Base-by-base conservation (phyloP, 768 basidiomycete genomes). In the Tricholoma terreum region DNA sequence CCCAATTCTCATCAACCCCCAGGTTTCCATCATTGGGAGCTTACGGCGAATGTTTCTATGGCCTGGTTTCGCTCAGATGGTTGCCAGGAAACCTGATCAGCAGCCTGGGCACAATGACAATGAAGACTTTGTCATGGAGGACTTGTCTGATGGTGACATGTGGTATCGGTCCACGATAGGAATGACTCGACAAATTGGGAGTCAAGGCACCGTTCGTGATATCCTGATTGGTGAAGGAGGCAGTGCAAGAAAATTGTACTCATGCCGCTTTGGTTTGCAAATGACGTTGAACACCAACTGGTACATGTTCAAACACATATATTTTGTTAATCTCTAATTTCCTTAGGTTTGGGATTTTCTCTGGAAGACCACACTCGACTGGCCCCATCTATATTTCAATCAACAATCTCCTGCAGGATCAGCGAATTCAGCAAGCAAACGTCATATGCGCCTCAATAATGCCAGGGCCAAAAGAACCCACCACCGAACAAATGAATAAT, bases 401-500 rank as follows among this genome's bases (percentile, higher is more conserved):
- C 58, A 62, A 64, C 17, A 55, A 71, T 53, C 56, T 71, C 0
- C 64, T 59, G 7, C 50, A 61, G 1, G 58, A 62, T 4, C 45
- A 64, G 9, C 58, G 55, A 0, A 67, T 55, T 54, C 64, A 68
- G 8, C 59, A 59, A 14, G 19, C 55, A 19, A 69, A 71, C 36
- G 58, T 67, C 2, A 60, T 67, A 4, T 66, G 62, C 31, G 24
- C 52, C 0, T 48, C 48, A 15, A 63, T 68, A 2, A 65, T 64
- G 56, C 69, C 67, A 9, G 70, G 71, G 1, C 71, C 66, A n/a
- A n/a, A n/a, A n/a, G n/a, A n/a, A n/a, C n/a, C n/a, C n/a, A n/a
- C n/a, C n/a, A n/a, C n/a, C n/a, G 14, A 52, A 56, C 69, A 71
- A 50, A 51, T 73, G 7, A 70, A 69, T 24, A 58, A 73, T 48